A percentile compares a stretch with the other conserved stretches of the same genome.
These are phyloP conservation scores for Silene vulgaris DNA, from an alignment of 179 eudicot genomes.

Conservation along the genomic window DNA sequence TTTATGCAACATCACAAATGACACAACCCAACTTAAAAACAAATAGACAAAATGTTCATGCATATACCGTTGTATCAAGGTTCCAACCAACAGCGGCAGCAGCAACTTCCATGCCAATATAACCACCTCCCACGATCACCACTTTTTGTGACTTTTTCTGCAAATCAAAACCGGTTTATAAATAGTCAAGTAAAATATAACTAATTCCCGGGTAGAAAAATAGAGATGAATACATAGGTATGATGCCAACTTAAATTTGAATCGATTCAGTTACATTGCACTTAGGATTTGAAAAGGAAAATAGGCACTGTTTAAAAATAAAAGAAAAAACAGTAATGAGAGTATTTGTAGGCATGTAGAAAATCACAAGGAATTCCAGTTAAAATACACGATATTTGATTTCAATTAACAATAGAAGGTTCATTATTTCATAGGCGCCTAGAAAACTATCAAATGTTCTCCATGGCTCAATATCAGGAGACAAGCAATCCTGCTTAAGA, in stretches of 20 bases:
- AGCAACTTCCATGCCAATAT: constrained; percentile 99
- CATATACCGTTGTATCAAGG: constrained; percentile 82
- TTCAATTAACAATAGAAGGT: background rate
- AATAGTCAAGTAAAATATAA: background rate
- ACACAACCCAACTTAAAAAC: background rate
- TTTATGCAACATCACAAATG: constrained; percentile 1
- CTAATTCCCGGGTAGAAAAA: background rate
- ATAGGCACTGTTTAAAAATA: background rate
- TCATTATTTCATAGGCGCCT: background rate
- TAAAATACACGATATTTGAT: background rate
- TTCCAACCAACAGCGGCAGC: constrained; percentile 96
- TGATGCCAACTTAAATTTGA: background rate
- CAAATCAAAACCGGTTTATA: constrained; percentile 19
- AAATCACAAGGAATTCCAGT: background rate
- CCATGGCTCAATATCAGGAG: background rate
- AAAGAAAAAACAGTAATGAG: background rate
- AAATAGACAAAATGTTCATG: background rate
- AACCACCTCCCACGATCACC: constrained; percentile 96
- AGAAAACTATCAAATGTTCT: background rate
- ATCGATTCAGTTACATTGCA: background rate
- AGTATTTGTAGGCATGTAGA: background rate
- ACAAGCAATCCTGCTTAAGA: background rate
- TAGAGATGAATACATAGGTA: background rate
- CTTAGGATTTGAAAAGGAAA: background rate
- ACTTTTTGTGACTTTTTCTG: constrained; percentile 81